Percentiles rank a stretch among this genome's conserved stretches.
Conservation (phyloP, 73 alveolate species). For the Paramecium octaurelia region DNA sequence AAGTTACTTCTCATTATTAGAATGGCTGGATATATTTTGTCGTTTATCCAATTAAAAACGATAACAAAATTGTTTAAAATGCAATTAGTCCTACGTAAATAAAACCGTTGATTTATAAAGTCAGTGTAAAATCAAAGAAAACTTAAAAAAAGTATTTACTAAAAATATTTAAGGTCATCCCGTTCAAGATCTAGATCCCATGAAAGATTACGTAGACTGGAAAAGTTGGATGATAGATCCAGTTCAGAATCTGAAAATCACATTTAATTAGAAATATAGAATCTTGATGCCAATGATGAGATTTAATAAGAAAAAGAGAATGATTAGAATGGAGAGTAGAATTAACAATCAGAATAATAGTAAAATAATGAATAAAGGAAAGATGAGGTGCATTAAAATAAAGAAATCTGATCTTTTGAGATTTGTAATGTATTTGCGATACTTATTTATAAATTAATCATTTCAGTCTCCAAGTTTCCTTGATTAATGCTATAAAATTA, state of each 20-base stretch:
- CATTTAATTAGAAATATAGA: neutral
- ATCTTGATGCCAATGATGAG: neutral
- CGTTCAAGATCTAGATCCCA: conserved; percentile 20
- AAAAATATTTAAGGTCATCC: neutral
- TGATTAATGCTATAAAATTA: conserved; percentile 60
- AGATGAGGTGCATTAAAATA: neutral
- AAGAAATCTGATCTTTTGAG: neutral
- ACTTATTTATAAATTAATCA: neutral
- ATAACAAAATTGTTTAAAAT: neutral
- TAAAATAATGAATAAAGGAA: neutral
- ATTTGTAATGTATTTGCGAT: neutral
- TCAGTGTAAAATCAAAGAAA: conserved; percentile 18
- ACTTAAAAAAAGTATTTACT: neutral
- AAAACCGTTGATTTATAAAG: neutral
- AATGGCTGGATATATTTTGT: conserved; percentile 37
- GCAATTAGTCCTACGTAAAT: neutral
- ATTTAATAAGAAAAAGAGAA: neutral
- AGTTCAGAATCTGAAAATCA: neutral
- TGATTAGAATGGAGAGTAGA: neutral
- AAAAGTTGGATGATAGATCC: neutral
- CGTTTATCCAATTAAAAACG: conserved; percentile 25
- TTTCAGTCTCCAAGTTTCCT: conserved; percentile 67
- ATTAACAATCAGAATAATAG: neutral
- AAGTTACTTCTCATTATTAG: conserved; percentile 10
- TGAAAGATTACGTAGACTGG: conserved; percentile 13